Percentiles rank a stretch among this genome's conserved stretches.
These are phyloP conservation scores for Leucocoprinus leucothites DNA, from an alignment of 768 basidiomycete species.

Conservation along the genomic window DNA sequence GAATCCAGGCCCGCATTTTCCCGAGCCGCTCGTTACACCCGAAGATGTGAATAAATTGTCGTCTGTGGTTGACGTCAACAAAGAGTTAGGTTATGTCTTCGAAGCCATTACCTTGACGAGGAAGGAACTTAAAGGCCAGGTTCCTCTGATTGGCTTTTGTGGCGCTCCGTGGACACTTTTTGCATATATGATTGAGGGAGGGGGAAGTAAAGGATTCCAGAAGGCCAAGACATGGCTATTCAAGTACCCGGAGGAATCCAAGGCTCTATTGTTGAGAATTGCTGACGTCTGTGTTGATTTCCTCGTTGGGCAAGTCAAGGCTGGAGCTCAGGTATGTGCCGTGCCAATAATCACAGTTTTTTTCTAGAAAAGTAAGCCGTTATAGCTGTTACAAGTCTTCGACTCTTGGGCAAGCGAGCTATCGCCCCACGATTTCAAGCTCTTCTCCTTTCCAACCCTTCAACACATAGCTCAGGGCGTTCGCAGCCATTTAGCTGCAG, in stretches of 20 bases:
- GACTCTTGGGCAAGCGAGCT: constrained; percentile 96
- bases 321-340: constrained; percentile 85
- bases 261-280: constrained; percentile 70
- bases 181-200: constrained; percentile 98
- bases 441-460: constrained; percentile 82
- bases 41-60: constrained; percentile 65
- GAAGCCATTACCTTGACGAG: constrained; percentile 88
- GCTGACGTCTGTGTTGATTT: constrained; percentile 90
- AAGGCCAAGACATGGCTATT: constrained; percentile 96
- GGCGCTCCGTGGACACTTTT: constrained; percentile 99
- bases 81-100: constrained; percentile 89
- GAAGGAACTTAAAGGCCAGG: constrained; percentile 75
- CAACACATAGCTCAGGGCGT: constrained; percentile 71
- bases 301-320: constrained; percentile 88
- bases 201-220: constrained; percentile 84
- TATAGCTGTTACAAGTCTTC: constrained; percentile 90
- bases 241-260: constrained; percentile 82
- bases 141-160: constrained; percentile 95
- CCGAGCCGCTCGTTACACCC: constrained; percentile 78
- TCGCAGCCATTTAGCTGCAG: constrained; percentile 49
- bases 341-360: no score
- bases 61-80: constrained; percentile 67
- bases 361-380: background rate
- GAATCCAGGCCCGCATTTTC: constrained; percentile 90
- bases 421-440: constrained; percentile 79